phyloP scores from a whole-genome alignment of 305 asterid genomes.

The Fraxinus paxiana region DNA sequence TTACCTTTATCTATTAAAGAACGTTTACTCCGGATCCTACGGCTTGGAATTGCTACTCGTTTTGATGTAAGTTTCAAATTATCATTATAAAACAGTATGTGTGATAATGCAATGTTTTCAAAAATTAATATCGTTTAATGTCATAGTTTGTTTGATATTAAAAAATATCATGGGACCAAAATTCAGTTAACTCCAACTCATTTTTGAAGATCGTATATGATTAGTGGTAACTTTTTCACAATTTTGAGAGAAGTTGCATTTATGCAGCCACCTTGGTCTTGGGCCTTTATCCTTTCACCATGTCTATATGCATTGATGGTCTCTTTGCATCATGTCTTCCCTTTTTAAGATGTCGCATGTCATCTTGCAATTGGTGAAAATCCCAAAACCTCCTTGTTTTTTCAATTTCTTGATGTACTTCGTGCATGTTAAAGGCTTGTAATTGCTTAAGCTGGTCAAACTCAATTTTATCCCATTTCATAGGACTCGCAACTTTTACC shows the following conservation, averaged over 20 bases:
- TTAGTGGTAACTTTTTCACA: background rate
- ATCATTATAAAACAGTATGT: background rate
- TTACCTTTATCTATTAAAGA: constrained; percentile 72
- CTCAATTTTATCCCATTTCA: background rate
- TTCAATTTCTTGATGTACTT: background rate
- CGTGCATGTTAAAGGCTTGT: background rate
- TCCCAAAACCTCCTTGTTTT: background rate
- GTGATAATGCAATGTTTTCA: constrained; percentile 23
- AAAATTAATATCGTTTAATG: background rate
- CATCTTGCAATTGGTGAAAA: background rate
- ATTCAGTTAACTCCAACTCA: background rate
- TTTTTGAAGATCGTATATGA: background rate
- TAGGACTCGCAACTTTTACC: background rate
- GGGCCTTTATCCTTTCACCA: background rate
- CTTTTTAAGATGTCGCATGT: background rate
- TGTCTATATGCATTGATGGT: background rate
- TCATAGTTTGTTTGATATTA: background rate
- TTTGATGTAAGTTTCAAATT: constrained; percentile 62
- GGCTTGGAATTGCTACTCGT: constrained; percentile 83
- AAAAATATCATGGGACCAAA: constrained; percentile 4
- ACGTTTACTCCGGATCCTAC: constrained; percentile 76
- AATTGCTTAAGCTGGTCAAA: background rate
- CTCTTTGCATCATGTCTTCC: background rate
- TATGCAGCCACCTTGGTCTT: background rate
- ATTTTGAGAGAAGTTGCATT: background rate